These are phyloP conservation scores for Colletotrichum viniferum DNA, from an alignment of 2,329 filamentous ascomycete species.

Conservation along the genomic window DNA sequence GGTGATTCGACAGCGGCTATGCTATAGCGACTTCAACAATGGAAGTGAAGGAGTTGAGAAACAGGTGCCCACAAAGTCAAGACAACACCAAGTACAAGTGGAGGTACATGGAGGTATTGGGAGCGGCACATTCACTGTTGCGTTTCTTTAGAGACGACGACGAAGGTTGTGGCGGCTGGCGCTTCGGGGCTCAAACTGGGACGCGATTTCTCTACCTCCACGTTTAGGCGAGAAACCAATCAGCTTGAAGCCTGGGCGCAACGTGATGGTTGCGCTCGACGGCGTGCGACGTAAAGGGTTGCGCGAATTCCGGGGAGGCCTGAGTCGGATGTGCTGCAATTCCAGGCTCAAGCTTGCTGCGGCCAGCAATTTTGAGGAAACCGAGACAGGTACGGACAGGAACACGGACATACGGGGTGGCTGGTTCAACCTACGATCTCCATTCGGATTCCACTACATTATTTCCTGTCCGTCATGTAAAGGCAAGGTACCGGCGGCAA, in stretches of 20 bases:
- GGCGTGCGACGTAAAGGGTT: slow-evolving; percentile 9
- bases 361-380: not conserved
- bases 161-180: not conserved
- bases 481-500: not conserved
- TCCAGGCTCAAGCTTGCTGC: slow-evolving; percentile 2
- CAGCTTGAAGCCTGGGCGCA: slow-evolving; percentile 9
- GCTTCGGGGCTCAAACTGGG: not conserved
- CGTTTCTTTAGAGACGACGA: not conserved
- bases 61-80: not conserved
- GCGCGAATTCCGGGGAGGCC: slow-evolving; percentile 16
- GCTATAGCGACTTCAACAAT: not conserved
- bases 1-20: slow-evolving; percentile 10
- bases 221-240: slow-evolving; percentile 19
- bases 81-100: not conserved
- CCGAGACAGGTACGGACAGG: slow-evolving; percentile 1
- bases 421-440: slow-evolving; percentile 12
- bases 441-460: slow-evolving; percentile 4
- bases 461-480: not conserved
- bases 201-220: not conserved
- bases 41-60: not conserved
- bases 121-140: not conserved
- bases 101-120: not conserved
- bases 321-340: not conserved
- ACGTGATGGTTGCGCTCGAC: slow-evolving; percentile 26
- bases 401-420: not conserved